A percentile compares a stretch with the other conserved stretches of the same genome.
These are phyloP conservation scores for Vanrija pseudolonga DNA, from an alignment of 1,284 basidiomycete species.

Conservation along the genomic window DNA sequence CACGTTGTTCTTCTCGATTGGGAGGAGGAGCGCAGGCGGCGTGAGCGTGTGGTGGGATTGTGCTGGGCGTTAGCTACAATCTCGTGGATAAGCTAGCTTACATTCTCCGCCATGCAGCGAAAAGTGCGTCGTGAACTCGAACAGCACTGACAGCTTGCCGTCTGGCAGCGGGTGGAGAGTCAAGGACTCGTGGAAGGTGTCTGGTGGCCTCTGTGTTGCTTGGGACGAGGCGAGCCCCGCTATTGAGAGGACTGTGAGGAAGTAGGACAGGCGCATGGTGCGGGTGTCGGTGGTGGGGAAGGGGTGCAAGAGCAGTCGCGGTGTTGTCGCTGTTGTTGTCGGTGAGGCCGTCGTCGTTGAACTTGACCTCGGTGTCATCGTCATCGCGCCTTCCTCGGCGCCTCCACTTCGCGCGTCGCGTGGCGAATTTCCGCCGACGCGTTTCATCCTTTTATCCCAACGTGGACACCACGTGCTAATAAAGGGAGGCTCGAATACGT, in stretches of 20 bases:
- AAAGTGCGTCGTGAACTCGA: slow-evolving; percentile 72
- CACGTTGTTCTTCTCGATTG: slow-evolving; percentile 75
- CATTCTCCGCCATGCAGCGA: slow-evolving; percentile 7
- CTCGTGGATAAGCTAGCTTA: not conserved
- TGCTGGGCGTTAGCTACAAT: slow-evolving; percentile 30
- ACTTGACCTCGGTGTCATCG: not conserved
- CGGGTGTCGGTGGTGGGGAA: not conserved
- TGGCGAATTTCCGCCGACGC: no score
- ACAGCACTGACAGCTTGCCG: slow-evolving; percentile 77
- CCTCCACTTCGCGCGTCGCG: no score
- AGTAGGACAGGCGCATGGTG: slow-evolving; percentile 7
- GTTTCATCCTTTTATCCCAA: no score
- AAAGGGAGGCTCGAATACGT: no score
- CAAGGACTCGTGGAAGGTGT: slow-evolving; percentile 59
- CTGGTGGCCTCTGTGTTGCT: not conserved
- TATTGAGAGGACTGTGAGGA: slow-evolving; percentile 7
- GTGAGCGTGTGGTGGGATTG: slow-evolving; percentile 80
- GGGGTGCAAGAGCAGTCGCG: no score
- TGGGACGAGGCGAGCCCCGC: not conserved
- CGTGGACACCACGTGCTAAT: no score
- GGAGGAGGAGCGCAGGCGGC: slow-evolving; percentile 78
- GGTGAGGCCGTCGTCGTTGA: not conserved
- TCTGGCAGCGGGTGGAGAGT: slow-evolving; percentile 70
- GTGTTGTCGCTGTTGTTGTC: not conserved
- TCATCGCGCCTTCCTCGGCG: no score